These are phyloP conservation scores for Monosporascus sp. DNA, from an alignment of 2,329 filamentous ascomycete species.

Conservation along the genomic window DNA sequence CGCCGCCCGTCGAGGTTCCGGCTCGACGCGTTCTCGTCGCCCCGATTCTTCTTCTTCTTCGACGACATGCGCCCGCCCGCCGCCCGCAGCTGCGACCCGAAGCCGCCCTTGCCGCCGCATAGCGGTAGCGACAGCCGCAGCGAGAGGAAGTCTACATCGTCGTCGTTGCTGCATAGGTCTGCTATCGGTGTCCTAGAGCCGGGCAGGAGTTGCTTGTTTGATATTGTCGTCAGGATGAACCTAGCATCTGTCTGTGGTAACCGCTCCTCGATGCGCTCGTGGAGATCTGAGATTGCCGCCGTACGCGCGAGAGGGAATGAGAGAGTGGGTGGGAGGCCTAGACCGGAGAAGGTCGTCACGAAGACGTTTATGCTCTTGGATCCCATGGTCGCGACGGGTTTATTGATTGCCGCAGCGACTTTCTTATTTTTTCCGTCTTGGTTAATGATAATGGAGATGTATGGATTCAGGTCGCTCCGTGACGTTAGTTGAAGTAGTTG, in stretches of 20 bases:
- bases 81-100: conserved; percentile 92
- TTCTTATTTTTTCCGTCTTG: too few species aligned
- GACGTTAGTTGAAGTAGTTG: background rate
- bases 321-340: conserved; percentile 77
- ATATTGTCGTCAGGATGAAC: conserved; percentile 76
- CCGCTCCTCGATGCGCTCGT: conserved; percentile 55
- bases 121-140: conserved; percentile 75
- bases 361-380: conserved; percentile 68
- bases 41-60: conserved; percentile 78
- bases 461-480: background rate
- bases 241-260: conserved; percentile 53
- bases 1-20: conserved; percentile 89
- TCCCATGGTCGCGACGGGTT: conserved; percentile 42
- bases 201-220: conserved; percentile 63
- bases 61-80: conserved; percentile 97
- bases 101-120: conserved; percentile 93
- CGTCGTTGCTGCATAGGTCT: conserved; percentile 49
- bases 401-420: background rate
- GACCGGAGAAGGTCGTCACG: conserved; percentile 76
- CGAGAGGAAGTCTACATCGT: conserved; percentile 66
- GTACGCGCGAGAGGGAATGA: conserved; percentile 66
- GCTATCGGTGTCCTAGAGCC: conserved; percentile 52
- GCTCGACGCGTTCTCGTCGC: conserved; percentile 82
- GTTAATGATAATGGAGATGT: too few species aligned
- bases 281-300: conserved; percentile 63